These are phyloP conservation scores for Coemansia sp. DNA, from an alignment of 192 early-diverging fungal genomes.

Conservation along the genomic window DNA sequence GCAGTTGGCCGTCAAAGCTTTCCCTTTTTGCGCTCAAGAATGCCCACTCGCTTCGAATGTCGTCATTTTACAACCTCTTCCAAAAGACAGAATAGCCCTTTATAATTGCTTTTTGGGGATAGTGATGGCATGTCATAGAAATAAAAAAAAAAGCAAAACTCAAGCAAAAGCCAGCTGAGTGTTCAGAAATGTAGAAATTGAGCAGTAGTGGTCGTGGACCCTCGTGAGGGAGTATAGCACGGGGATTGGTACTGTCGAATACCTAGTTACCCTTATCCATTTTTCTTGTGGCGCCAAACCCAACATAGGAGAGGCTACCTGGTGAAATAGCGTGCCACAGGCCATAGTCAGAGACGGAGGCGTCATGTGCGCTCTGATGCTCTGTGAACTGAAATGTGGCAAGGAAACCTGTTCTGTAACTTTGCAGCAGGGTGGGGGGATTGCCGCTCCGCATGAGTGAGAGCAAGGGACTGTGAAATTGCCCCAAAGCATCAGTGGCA, in stretches of 20 bases:
- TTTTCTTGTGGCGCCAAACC: background rate
- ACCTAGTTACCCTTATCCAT: background rate
- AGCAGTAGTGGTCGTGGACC: too few relatives aligned
- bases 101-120: too few relatives aligned
- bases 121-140: too few relatives aligned
- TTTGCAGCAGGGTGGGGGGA: conserved; percentile 11
- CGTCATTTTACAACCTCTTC: too few relatives aligned
- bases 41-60: too few relatives aligned
- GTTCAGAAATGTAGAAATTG: too few relatives aligned
- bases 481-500: background rate
- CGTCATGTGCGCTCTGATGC: background rate
- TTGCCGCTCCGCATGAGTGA: conserved; percentile 10
- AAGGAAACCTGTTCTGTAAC: background rate
- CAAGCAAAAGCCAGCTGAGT: too few relatives aligned
- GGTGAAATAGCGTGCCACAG: background rate
- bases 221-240: background rate
- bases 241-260: background rate
- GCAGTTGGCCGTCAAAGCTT: too few relatives aligned
- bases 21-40: too few relatives aligned
- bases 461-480: conserved; percentile 3
- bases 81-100: too few relatives aligned
- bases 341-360: background rate
- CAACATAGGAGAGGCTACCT: background rate
- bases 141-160: too few relatives aligned
- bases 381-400: background rate